Evolutionary conservation across 176 grass and related monocot species (phyloP).

Genomic region (Carex littledalei): DNA sequence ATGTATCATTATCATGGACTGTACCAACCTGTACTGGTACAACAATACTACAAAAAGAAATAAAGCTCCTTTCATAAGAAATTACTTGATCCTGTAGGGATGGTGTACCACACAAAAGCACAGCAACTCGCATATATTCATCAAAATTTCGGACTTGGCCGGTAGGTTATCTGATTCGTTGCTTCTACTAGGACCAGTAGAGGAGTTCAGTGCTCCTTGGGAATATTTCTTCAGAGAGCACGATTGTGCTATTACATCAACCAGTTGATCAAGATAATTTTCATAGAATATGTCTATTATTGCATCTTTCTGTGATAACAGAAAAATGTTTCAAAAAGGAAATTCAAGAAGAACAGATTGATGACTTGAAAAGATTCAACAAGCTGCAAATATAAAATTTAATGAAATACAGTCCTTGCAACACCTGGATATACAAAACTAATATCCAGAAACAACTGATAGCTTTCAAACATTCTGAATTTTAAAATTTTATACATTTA

Average conservation of each 20-base stretch:
- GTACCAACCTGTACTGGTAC: neutral
- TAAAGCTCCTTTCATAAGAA: conserved; percentile 2
- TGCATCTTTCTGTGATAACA: conserved; percentile 52
- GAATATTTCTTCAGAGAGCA: conserved; percentile 35
- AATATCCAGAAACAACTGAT: neutral
- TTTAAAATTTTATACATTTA: neutral
- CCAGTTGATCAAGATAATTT: conserved; percentile 58
- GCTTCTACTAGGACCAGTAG: neutral
- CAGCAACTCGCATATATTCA: conserved; percentile 75
- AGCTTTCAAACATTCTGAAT: neutral
- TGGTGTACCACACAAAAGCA: conserved; percentile 72
- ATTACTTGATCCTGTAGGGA: conserved; percentile 68
- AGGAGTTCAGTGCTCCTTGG: conserved; percentile 23
- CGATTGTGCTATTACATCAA: conserved; percentile 64
- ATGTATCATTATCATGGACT: neutral
- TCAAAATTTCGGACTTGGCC: conserved; percentile 54
- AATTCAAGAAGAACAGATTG: neutral
- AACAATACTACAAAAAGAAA: neutral
- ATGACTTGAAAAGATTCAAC: neutral
- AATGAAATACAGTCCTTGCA: neutral
- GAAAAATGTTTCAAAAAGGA: conserved; percentile 8
- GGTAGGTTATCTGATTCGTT: conserved; percentile 30
- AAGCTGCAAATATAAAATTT: neutral
- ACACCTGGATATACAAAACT: neutral
- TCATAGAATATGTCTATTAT: conserved; percentile 57